Evolutionary conservation across 139 green algal genomes (phyloP).

Genomic region (Pleodorina starrii): DNA sequence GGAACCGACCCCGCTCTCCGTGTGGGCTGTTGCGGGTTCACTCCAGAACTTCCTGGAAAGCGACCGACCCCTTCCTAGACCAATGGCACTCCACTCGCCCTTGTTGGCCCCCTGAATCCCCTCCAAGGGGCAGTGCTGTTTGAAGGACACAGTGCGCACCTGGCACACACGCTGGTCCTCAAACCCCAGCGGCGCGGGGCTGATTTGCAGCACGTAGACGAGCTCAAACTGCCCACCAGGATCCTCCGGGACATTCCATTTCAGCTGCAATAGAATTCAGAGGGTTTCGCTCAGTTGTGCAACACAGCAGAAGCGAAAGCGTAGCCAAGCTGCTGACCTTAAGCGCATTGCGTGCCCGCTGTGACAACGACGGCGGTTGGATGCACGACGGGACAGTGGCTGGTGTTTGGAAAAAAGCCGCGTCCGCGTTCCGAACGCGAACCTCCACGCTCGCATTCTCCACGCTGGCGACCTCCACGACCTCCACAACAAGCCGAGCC

Average conservation of each 20-base stretch:
- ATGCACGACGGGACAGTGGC: slow-evolving; percentile 61
- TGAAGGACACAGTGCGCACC: too few relatives aligned
- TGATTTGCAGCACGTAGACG: slow-evolving; percentile 69
- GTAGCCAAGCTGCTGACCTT: slow-evolving; percentile 61
- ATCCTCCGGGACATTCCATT: slow-evolving; percentile 78
- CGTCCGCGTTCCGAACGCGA: slow-evolving; percentile 46
- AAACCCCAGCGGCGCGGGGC: slow-evolving; percentile 55
- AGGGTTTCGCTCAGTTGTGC: too few relatives aligned
- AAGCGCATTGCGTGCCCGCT: slow-evolving; percentile 65
- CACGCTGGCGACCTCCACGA: not conserved
- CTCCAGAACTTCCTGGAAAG: too few relatives aligned
- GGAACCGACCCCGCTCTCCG: too few relatives aligned
- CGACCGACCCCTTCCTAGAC: too few relatives aligned
- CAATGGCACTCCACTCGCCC: too few relatives aligned
- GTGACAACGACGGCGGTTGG: slow-evolving; percentile 61
- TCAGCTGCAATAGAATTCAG: slow-evolving; percentile 64
- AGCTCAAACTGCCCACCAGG: slow-evolving; percentile 70
- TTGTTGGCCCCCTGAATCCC: too few relatives aligned
- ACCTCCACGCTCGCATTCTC: slow-evolving; percentile 37
- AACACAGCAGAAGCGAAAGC: not conserved
- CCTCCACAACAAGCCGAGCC: not conserved
- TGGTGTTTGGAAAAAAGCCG: slow-evolving; percentile 63
- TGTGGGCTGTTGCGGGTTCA: too few relatives aligned
- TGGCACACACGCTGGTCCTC: slow-evolving; percentile 41
- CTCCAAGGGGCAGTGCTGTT: too few relatives aligned